These are phyloP conservation scores for Eremothecium coryli DNA, from an alignment of 1,139 yeast genomes.

Conservation along the genomic window DNA sequence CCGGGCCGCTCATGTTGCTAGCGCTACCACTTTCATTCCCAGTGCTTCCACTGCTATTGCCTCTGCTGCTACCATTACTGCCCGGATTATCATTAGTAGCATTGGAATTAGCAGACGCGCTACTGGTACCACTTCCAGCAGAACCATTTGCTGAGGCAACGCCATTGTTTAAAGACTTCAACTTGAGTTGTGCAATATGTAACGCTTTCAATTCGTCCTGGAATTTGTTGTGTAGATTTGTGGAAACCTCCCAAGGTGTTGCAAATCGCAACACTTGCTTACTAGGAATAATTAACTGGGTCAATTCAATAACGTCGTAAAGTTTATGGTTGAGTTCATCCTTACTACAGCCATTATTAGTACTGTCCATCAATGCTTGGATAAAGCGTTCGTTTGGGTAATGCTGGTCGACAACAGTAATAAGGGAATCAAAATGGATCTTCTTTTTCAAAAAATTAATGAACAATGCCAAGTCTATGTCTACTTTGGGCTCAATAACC, in stretches of 20 bases:
- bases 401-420: constrained; percentile 26
- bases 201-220: constrained; percentile 41
- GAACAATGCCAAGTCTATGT: constrained; percentile 68
- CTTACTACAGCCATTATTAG: constrained; percentile 16
- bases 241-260: constrained; percentile 31
- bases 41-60: background rate
- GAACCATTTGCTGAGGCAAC: constrained; percentile 3
- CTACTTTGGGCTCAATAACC: constrained; percentile 56
- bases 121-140: constrained; percentile 1
- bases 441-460: constrained; percentile 71
- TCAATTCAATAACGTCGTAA: constrained; percentile 30
- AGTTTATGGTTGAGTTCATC: constrained; percentile 26
- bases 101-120: constrained; percentile 1
- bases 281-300: constrained; percentile 35
- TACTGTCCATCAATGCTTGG: constrained; percentile 22
- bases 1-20: too few relatives aligned
- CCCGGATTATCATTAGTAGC: background rate
- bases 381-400: constrained; percentile 25
- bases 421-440: constrained; percentile 31
- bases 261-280: constrained; percentile 63
- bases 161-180: constrained; percentile 24
- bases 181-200: constrained; percentile 31
- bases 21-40: background rate
- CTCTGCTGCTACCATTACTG: background rate
- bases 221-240: constrained; percentile 32